A percentile compares a stretch with the other conserved stretches of the same genome.
Evolutionary conservation across 768 basidiomycete genomes (phyloP).

Genomic region (Scleroderma bovista): DNA sequence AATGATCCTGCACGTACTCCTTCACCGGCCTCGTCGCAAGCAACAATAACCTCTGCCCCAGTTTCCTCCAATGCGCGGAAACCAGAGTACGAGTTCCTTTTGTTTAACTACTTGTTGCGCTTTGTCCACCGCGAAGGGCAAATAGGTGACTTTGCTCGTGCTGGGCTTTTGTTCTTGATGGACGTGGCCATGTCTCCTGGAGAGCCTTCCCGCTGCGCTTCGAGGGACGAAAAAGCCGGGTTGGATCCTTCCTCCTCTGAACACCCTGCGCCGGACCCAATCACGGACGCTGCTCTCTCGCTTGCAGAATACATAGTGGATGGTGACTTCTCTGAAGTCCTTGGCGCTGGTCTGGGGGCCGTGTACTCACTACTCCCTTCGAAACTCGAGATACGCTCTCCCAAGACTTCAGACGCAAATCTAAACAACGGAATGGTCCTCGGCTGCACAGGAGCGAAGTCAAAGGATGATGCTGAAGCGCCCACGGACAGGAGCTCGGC

Average conservation of each 20-base stretch:
- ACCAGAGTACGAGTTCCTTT: conserved; percentile 89
- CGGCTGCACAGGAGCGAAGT: conserved; percentile 53
- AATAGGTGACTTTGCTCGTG: conserved; percentile 90
- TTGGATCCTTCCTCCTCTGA: conserved; percentile 20
- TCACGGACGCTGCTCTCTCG: conserved; percentile 79
- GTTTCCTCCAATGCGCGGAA: conserved; percentile 46
- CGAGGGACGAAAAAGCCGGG: conserved; percentile 28
- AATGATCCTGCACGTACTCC: conserved; percentile 22
- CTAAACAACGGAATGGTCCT: conserved; percentile 62
- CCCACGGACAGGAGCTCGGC: conserved; percentile 47
- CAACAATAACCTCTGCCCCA: conserved; percentile 48
- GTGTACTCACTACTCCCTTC: conserved; percentile 88
- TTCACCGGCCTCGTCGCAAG: conserved; percentile 61
- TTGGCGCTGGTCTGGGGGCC: conserved; percentile 88
- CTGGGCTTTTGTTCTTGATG: conserved; percentile 90
- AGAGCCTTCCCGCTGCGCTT: conserved; percentile 39
- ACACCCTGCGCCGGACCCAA: conserved; percentile 46
- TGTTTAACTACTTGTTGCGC: conserved; percentile 93
- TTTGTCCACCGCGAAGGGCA: conserved; percentile 93
- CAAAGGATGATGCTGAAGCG: conserved; percentile 49
- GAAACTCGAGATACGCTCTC: conserved; percentile 69
- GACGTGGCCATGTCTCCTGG: conserved; percentile 91
- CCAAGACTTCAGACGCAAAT: conserved; percentile 32
- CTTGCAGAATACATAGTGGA: conserved; percentile 92
- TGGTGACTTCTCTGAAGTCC: conserved; percentile 97